Evolutionary conservation across 495 filamentous ascomycete species (phyloP).

Genomic region (Trichoderma asperelloides): DNA sequence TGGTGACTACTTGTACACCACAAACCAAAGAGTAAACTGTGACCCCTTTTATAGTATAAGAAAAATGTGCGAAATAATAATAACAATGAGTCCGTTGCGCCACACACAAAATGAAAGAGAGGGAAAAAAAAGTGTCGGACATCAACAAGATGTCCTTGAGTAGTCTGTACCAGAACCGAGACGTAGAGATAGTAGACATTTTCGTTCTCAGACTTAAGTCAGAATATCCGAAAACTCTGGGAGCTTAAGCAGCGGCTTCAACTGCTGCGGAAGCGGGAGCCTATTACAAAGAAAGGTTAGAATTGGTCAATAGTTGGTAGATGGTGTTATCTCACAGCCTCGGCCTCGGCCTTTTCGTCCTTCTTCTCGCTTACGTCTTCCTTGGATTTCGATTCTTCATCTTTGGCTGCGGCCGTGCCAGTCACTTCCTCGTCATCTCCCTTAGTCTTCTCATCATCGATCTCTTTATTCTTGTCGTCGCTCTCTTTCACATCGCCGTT

Average conservation of each 20-base stretch:
- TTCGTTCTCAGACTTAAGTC: background rate
- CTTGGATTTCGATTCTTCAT: slow-evolving; percentile 24
- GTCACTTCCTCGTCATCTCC: slow-evolving; percentile 14
- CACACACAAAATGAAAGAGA: background rate
- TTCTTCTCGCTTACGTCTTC: slow-evolving; percentile 19
- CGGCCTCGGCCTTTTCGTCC: slow-evolving; percentile 5
- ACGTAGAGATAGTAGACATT: background rate
- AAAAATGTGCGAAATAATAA: background rate
- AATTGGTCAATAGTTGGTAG: background rate
- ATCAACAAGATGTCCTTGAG: background rate
- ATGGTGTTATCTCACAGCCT: background rate
- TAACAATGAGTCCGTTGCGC: background rate
- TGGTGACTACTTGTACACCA: slow-evolving; percentile 2
- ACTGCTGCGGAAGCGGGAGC: slow-evolving; percentile 10
- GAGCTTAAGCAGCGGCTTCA: slow-evolving; percentile 16
- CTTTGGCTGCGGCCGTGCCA: slow-evolving; percentile 13
- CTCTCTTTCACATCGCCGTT: slow-evolving; percentile 41
- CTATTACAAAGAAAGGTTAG: background rate
- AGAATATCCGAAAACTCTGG: background rate
- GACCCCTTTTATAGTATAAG: slow-evolving; percentile 4
- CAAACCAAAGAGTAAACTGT: background rate
- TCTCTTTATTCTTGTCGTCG: slow-evolving; percentile 42
- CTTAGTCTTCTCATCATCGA: slow-evolving; percentile 29
- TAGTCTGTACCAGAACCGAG: background rate
- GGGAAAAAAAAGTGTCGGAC: background rate